These are phyloP conservation scores for Geosmithia putterillii DNA, from an alignment of 2,329 filamentous ascomycete species.

Conservation along the genomic window DNA sequence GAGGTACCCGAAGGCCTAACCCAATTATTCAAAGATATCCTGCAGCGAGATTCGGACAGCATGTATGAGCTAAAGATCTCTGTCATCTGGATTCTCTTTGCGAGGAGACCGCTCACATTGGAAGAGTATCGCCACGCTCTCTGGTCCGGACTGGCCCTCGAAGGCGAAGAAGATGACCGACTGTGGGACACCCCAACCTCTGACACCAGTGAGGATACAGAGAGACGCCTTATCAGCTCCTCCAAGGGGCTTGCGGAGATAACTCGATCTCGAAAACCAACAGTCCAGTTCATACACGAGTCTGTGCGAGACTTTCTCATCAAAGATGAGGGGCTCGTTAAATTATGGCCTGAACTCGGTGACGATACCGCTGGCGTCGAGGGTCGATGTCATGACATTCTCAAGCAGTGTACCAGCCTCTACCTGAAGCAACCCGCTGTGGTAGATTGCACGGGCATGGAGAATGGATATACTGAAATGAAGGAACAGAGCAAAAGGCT, in stretches of 20 bases:
- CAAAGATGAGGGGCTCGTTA: slow-evolving; percentile 15
- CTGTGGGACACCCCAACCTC: too few species aligned
- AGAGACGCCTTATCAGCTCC: slow-evolving; percentile 16
- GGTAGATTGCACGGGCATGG: too few species aligned
- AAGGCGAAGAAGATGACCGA: not conserved
- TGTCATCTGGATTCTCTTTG: slow-evolving; percentile 39
- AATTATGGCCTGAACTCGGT: slow-evolving; percentile 18
- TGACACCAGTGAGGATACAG: not conserved
- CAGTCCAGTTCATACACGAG: slow-evolving; percentile 42
- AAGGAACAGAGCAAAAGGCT: slow-evolving; percentile 7
- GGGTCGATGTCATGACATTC: slow-evolving; percentile 23
- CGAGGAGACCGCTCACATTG: slow-evolving; percentile 25
- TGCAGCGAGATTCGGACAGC: slow-evolving; percentile 30
- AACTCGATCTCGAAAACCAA: slow-evolving; percentile 13
- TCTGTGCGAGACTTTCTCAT: slow-evolving; percentile 35
- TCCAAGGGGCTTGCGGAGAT: slow-evolving; percentile 40
- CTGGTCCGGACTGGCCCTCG: slow-evolving; percentile 1
- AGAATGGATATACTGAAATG: not conserved
- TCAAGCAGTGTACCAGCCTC: slow-evolving; percentile 28
- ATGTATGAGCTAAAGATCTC: slow-evolving; percentile 27
- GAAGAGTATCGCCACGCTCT: slow-evolving; percentile 26
- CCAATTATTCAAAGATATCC: slow-evolving; percentile 34
- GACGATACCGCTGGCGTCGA: slow-evolving; percentile 8
- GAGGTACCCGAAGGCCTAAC: not conserved
- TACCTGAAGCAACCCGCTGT: slow-evolving; percentile 17